phyloP scores from a whole-genome alignment of 2,329 filamentous ascomycete species.

The Apiospora malaysiana region DNA sequence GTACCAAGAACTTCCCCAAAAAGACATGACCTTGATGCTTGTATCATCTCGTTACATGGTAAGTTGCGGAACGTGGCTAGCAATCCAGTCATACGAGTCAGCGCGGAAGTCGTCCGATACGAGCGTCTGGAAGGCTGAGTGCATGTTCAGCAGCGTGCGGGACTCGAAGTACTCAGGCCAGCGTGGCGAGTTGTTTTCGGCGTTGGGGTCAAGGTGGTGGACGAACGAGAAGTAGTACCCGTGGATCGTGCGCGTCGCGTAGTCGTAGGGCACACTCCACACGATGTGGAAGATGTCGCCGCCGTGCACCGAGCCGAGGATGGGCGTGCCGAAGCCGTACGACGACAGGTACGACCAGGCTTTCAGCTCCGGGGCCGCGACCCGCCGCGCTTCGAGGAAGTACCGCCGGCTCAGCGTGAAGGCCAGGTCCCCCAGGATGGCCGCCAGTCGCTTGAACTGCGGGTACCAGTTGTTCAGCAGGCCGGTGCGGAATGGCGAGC shows the following conservation, averaged over 20 bases:
- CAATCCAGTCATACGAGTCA: no score
- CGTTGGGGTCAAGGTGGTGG: constrained; percentile 73
- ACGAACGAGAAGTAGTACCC: constrained; percentile 78
- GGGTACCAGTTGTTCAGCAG: constrained; percentile 74
- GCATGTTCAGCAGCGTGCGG: no score
- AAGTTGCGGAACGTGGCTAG: no score
- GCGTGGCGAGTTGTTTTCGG: background rate
- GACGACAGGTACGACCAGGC: constrained; percentile 78
- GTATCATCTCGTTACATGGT: no score
- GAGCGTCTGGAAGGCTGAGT: no score
- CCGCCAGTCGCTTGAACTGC: constrained; percentile 77
- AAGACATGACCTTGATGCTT: no score
- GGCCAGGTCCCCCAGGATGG: constrained; percentile 75
- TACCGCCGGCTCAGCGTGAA: constrained; percentile 75
- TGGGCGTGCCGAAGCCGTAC: constrained; percentile 72
- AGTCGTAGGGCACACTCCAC: constrained; percentile 66
- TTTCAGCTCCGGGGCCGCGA: constrained; percentile 61
- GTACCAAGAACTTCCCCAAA: no score
- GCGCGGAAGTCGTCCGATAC: no score
- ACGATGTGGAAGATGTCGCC: constrained; percentile 74
- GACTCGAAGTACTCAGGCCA: no score
- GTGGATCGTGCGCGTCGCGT: constrained; percentile 64
- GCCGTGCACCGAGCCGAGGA: constrained; percentile 80
- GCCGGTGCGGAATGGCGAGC: constrained; percentile 73
- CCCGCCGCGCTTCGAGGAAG: constrained; percentile 58